Evolutionary conservation across 2,329 filamentous ascomycete genomes (phyloP), one percentile per base, ranked within the genome.

Genomic region (Exophiala sp.): DNA sequence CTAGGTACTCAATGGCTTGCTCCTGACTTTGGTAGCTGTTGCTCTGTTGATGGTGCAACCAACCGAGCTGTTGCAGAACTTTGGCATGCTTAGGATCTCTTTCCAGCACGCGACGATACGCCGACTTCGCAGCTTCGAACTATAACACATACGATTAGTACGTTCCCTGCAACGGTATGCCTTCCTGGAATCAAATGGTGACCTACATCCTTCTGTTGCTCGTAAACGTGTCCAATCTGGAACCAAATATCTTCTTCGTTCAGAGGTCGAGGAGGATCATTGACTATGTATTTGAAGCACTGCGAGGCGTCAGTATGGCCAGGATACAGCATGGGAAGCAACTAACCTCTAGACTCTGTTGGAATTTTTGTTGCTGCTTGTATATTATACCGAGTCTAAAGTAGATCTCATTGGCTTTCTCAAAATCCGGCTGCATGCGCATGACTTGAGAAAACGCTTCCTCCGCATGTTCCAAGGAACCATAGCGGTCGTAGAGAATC

Each of bases 171-270:
- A 21, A n/a, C n/a, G n/a, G n/a, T n/a, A n/a, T n/a, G n/a, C n/a
- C n/a, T n/a, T n/a, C n/a, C n/a, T 6, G 9, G 11, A 7, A 44
- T 47, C 19, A 16, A 10, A n/a, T 40, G 30, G 30, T 19, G n/a
- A 77, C 88, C 72, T 76, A 95, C 90, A 64, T 98, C 93, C 77
- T 97, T 97, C 69, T 97, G 91, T 64, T 97, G 93, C 66, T 98
- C 93, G 64, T 98, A 90, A 43, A 98, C 93, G 68, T 98, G 93
- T 21, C 93, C 93, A 64, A 98, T 97, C 69, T 98, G 93, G 74
- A 98, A 98, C 91, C 91, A 97, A 53, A 98, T 98, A 62, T 98
- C 93, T 68, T 97, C 91, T 67, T 97, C 90, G 0, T 90, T 96
- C 61, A 98, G 70, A 2, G 93, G 93, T 2, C 88, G 83, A 2